Conservation (phyloP, 208 protist species). For the Naegleria lovaniensis region DNA sequence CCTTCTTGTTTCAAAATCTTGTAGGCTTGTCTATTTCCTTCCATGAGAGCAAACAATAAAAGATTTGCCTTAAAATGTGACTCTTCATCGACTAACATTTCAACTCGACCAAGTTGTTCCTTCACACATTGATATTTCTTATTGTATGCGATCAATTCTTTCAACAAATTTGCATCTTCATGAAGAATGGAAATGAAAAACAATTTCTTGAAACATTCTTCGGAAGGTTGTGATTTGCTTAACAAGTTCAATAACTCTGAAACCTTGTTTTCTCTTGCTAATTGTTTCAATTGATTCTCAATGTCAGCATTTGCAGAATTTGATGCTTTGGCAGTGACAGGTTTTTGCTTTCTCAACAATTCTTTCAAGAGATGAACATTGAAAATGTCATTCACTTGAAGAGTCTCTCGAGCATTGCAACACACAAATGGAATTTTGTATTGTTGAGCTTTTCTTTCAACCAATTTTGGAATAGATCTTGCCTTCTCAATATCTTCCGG, state of each 20-base stretch:
- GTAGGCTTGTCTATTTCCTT: background rate
- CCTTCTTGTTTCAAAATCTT: background rate
- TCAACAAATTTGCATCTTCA: background rate
- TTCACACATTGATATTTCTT: background rate
- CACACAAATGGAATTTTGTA: background rate
- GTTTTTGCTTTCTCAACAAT: background rate
- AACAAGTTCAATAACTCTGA: background rate
- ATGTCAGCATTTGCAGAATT: background rate
- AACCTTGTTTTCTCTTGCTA: background rate
- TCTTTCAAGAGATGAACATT: background rate
- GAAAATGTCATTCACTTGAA: background rate
- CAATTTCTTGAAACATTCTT: background rate
- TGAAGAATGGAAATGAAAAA: background rate
- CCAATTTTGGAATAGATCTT: background rate
- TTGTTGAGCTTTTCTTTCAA: background rate
- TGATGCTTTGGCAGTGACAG: background rate
- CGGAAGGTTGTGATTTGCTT: background rate
- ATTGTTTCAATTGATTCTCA: background rate
- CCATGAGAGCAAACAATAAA: background rate
- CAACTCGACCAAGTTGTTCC: background rate
- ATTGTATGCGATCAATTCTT: background rate
- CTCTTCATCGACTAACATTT: background rate
- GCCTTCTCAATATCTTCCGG: background rate
- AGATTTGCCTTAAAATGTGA: background rate
- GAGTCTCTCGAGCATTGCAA: background rate